Percentiles rank a stretch among this genome's conserved stretches.
Evolutionary conservation across 1,139 yeast species (phyloP).

Genomic region (Kurtzmaniella quercitrusa): DNA sequence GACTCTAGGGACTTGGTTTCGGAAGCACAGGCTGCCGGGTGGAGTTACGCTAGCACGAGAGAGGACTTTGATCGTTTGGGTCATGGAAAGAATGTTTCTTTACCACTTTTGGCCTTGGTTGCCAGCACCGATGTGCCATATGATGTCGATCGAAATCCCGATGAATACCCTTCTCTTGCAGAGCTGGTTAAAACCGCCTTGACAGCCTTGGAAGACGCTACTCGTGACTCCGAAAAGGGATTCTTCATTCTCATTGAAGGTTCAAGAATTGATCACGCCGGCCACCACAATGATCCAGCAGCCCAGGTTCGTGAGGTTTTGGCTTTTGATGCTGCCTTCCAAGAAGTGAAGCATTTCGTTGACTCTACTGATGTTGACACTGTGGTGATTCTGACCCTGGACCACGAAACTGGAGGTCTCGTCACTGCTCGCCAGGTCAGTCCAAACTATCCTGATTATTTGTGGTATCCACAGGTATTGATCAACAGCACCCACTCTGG

Average conservation of each 20-base stretch:
- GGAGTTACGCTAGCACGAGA: slow-evolving; percentile 62
- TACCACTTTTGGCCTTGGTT: slow-evolving; percentile 70
- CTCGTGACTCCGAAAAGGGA: slow-evolving; percentile 67
- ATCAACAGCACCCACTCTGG: slow-evolving; percentile 67
- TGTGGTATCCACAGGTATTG: slow-evolving; percentile 76
- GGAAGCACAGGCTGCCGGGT: slow-evolving; percentile 55
- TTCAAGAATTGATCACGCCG: slow-evolving; percentile 88
- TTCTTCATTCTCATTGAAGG: slow-evolving; percentile 83
- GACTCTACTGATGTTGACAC: slow-evolving; percentile 65
- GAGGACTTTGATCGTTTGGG: slow-evolving; percentile 48
- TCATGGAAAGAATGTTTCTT: slow-evolving; percentile 53
- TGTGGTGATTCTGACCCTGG: slow-evolving; percentile 71
- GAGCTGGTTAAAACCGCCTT: slow-evolving; percentile 72
- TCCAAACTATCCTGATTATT: slow-evolving; percentile 43
- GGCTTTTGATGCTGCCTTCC: slow-evolving; percentile 73
- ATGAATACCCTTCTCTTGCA: slow-evolving; percentile 63
- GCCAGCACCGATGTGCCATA: slow-evolving; percentile 75
- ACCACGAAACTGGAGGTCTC: slow-evolving; percentile 90
- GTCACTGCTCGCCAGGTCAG: slow-evolving; percentile 68
- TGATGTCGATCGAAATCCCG: slow-evolving; percentile 64
- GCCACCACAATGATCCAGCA: slow-evolving; percentile 84
- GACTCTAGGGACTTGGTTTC: slow-evolving; percentile 62
- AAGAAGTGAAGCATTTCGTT: slow-evolving; percentile 64
- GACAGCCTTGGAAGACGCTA: slow-evolving; percentile 57
- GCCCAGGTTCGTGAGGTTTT: slow-evolving; percentile 78